A percentile compares a stretch with the other conserved stretches of the same genome.
These are phyloP conservation scores for Nemania abortiva DNA, from an alignment of 2,329 filamentous ascomycete species.

Conservation along the genomic window DNA sequence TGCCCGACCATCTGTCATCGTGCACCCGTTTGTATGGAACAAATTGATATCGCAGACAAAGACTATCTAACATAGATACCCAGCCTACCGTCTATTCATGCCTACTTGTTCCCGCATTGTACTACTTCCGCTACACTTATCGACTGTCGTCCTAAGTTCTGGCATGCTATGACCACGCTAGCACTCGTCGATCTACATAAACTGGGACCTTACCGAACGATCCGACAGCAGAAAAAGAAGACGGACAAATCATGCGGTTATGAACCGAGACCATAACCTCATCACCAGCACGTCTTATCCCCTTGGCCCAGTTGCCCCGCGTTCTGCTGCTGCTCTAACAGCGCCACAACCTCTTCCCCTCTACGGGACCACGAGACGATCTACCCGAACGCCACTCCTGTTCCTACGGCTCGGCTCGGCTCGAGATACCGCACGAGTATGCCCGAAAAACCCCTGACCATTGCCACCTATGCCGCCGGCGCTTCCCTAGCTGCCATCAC, in stretches of 20 bases:
- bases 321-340: not conserved
- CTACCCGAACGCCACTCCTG: not conserved
- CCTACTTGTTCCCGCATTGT: not conserved
- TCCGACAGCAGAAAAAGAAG: not conserved
- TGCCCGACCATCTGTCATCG: not conserved
- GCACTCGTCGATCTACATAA: not conserved
- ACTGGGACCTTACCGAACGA: not conserved
- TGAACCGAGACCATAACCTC: not conserved
- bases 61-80: not conserved
- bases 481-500: constrained; percentile 95
- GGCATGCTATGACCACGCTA: not conserved
- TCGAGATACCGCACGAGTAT: constrained; percentile 57
- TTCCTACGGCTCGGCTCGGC: no score
- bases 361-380: not conserved
- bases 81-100: not conserved
- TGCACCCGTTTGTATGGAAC: not conserved
- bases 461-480: constrained; percentile 93
- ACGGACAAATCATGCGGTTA: not conserved
- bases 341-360: not conserved
- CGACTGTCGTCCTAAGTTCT: not conserved
- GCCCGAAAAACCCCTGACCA: constrained; percentile 85
- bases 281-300: not conserved
- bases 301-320: not conserved
- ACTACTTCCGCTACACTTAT: not conserved
- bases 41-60: not conserved